Percentiles rank a stretch among this genome's conserved stretches.
Conservation (phyloP, 345 rosid genomes). For the Noccaea bulbosa region DNA sequence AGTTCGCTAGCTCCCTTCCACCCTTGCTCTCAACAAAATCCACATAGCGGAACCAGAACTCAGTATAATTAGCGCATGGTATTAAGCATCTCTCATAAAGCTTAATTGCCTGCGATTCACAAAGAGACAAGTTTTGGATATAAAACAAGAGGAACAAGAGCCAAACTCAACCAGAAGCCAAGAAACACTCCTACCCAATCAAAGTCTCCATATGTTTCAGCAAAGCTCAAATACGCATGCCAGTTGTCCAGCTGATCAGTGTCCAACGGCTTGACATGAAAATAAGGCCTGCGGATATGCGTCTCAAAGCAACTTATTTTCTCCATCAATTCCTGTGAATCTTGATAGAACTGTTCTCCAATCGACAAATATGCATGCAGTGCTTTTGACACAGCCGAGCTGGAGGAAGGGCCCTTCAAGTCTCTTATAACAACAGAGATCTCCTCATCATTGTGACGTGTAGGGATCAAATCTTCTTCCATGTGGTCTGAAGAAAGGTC, state of each 20-base stretch:
- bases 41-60: conserved; percentile 93
- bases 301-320: conserved; percentile 67
- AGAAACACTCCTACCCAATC: conserved; percentile 69
- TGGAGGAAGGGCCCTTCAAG: conserved; percentile 64
- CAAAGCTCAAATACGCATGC: conserved; percentile 84
- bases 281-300: conserved; percentile 69
- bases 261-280: conserved; percentile 76
- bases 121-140: background rate
- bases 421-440: conserved; percentile 56
- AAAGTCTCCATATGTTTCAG: conserved; percentile 74
- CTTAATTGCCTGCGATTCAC: conserved; percentile 62
- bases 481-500: conserved; percentile 48
- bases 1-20: conserved; percentile 87
- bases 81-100: conserved; percentile 91
- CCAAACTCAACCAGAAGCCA: conserved; percentile 33
- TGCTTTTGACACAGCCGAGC: conserved; percentile 53
- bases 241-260: conserved; percentile 69
- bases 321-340: conserved; percentile 55
- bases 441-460: conserved; percentile 51
- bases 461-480: conserved; percentile 51
- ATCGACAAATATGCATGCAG: conserved; percentile 58
- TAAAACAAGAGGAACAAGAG: conserved; percentile 19
- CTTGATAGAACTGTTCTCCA: conserved; percentile 63
- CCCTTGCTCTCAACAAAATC: conserved; percentile 85
- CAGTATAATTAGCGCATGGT: conserved; percentile 83